phyloP scores from a whole-genome alignment of 75 land plant species.

The Ceratopteris richardii region DNA sequence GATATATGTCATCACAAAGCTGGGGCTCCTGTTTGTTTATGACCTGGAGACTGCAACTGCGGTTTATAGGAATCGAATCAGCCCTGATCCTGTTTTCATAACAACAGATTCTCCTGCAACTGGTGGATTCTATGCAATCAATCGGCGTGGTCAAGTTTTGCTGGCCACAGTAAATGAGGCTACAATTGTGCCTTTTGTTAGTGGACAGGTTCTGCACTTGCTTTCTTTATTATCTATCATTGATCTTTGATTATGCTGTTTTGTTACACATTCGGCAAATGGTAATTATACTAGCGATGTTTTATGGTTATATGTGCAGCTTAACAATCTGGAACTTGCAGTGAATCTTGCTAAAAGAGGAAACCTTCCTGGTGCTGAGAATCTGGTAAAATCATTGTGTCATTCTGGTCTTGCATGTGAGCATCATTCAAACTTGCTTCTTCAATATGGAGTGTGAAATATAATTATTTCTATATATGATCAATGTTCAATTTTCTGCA shows the following conservation, averaged over 20 bases:
- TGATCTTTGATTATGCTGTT: too few relatives aligned
- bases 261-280: too few relatives aligned
- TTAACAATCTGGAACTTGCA: conserved; percentile 95
- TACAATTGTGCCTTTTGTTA: conserved; percentile 88
- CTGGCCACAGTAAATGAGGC: conserved; percentile 98
- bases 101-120: conserved; percentile 76
- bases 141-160: conserved; percentile 92
- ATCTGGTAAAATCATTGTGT: conserved; percentile 60
- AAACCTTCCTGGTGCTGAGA: conserved; percentile 97
- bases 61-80: conserved; percentile 91
- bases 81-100: conserved; percentile 98
- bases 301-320: conserved; percentile 35
- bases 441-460: too few relatives aligned
- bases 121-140: conserved; percentile 94
- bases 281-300: too few relatives aligned
- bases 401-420: too few relatives aligned
- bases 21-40: conserved; percentile 96
- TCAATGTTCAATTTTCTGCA: too few relatives aligned
- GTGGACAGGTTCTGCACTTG: conserved; percentile 55
- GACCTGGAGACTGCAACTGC: conserved; percentile 96
- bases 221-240: too few relatives aligned
- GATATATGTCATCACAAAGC: conserved; percentile 94
- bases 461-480: too few relatives aligned
- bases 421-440: too few relatives aligned
- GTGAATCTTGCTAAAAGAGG: conserved; percentile 97